Percentiles rank a stretch among this genome's conserved stretches.
phyloP scores from a whole-genome alignment of 106 monocot genomes.

The Alisma plantagoaquatica region DNA sequence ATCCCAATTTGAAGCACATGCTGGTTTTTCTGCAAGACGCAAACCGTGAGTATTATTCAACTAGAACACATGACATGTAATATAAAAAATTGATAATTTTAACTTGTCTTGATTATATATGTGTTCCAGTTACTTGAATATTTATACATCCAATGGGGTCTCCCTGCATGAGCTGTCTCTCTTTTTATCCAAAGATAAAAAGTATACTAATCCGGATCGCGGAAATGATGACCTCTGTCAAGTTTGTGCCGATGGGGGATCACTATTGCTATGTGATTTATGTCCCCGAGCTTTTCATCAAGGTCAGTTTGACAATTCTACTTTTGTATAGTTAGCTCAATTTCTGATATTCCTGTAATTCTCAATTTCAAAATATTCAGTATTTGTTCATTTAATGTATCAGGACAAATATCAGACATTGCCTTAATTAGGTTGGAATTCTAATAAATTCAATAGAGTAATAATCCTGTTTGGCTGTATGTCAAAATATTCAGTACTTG shows the following conservation, averaged over 20 bases:
- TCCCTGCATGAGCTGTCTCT: slow-evolving; percentile 93
- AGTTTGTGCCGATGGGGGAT: slow-evolving; percentile 86
- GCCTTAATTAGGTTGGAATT: too few species aligned
- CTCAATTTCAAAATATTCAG: too few species aligned
- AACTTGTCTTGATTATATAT: neutral
- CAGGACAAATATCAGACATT: too few species aligned
- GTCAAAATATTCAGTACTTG: too few species aligned
- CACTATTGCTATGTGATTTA: slow-evolving; percentile 89
- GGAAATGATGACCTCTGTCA: slow-evolving; percentile 92
- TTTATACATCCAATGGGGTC: slow-evolving; percentile 96
- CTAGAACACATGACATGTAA: neutral
- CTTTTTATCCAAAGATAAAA: slow-evolving; percentile 66
- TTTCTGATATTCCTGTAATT: neutral
- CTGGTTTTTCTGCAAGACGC: slow-evolving; percentile 68
- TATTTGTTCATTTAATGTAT: too few species aligned
- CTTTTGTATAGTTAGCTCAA: neutral
- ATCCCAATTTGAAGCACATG: slow-evolving; percentile 99
- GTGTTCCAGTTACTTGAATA: slow-evolving; percentile 70
- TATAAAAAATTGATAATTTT: neutral
- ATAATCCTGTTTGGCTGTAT: too few species aligned
- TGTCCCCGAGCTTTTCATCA: slow-evolving; percentile 95
- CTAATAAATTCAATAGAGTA: too few species aligned
- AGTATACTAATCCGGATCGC: slow-evolving; percentile 40
- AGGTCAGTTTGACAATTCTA: slow-evolving; percentile 27
- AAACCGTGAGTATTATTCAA: slow-evolving; percentile 69